Evolutionary conservation across 441 rosid genomes (phyloP), one percentile per base, ranked within the genome.

Genomic region (Adansonia rubrostipa): DNA sequence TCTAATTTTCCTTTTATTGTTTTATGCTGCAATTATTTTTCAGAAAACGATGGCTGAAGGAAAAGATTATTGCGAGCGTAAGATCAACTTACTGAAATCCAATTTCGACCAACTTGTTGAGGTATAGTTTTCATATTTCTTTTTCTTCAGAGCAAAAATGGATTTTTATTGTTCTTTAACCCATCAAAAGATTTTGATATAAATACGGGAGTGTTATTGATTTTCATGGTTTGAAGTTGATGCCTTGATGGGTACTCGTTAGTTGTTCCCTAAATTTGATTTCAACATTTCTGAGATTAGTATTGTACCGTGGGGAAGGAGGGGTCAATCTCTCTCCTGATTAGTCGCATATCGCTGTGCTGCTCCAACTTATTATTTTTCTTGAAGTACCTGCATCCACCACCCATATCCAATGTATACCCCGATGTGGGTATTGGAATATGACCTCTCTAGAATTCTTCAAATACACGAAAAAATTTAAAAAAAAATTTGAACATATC

Each of bases 1-100:
- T 62, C 72, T 65, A 13, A 73, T 58, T 9, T 42, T 11, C 58
- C 33, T 56, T 69, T 2, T 74, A 44, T 10, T 77, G 33, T 20
- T 71, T 9, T 70, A 10, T 24, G 13, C 58, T 40, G 33, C 6
- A 71, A 45, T 10, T 79, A 53, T 47, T 74, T 77, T 0, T 33
- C 84, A 95, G 99, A 96, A 96, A 91, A 90, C 97, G 36, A 94
- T 92, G 97, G 86, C 68, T 6, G 93, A 92, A 79, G 99, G 98
- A 9, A 94, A 93, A 83, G 97, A 91, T 78, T 94, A 93, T 63
- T 96, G 99, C 58, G 94, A 92, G 82, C 91, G 98, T 64, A 96
- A 96, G 92, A 91, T 94, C 87, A 89, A 83, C 79, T 84, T 96
- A 90, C 85, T 96, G 42, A 94, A 92, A 81, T 94, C 98, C 11